Evolutionary conservation across 108 stramenopile species (phyloP).

Genomic region (Hondaea fermentalgiana): DNA sequence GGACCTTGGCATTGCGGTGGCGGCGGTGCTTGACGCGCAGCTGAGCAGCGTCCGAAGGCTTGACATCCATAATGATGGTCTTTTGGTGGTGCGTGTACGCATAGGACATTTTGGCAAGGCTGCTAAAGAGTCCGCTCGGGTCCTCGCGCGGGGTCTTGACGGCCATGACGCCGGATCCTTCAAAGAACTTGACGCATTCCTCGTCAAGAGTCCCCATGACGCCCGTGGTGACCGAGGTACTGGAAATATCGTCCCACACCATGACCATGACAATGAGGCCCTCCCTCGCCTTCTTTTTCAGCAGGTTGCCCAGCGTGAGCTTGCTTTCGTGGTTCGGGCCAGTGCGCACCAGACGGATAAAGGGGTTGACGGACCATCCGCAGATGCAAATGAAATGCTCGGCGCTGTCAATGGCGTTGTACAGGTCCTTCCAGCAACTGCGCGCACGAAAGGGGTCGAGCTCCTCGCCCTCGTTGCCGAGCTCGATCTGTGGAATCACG

Average conservation of each 20-base stretch:
- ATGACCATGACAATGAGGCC: neutral
- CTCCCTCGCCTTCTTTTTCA: neutral
- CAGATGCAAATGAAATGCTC: neutral
- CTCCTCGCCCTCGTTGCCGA: neutral
- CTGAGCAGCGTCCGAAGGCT: neutral
- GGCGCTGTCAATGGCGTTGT: neutral
- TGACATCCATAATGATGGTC: neutral
- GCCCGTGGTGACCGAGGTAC: neutral
- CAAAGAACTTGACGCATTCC: neutral
- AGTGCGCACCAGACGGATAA: neutral
- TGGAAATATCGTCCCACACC: neutral
- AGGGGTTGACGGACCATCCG: neutral
- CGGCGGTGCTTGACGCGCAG: neutral
- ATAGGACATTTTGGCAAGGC: neutral
- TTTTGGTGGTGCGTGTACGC: neutral
- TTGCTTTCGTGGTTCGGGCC: slow-evolving; percentile 1
- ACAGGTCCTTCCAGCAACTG: neutral
- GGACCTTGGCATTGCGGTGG: neutral
- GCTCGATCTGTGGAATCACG: neutral
- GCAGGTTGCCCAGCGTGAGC: neutral
- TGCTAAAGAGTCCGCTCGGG: neutral
- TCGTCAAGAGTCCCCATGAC: neutral
- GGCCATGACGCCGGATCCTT: neutral
- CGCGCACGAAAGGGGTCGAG: neutral
- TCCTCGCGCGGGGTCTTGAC: neutral